Evolutionary conservation across 768 basidiomycete species (phyloP).

Genomic region (Leucosporidium yakuticum): DNA sequence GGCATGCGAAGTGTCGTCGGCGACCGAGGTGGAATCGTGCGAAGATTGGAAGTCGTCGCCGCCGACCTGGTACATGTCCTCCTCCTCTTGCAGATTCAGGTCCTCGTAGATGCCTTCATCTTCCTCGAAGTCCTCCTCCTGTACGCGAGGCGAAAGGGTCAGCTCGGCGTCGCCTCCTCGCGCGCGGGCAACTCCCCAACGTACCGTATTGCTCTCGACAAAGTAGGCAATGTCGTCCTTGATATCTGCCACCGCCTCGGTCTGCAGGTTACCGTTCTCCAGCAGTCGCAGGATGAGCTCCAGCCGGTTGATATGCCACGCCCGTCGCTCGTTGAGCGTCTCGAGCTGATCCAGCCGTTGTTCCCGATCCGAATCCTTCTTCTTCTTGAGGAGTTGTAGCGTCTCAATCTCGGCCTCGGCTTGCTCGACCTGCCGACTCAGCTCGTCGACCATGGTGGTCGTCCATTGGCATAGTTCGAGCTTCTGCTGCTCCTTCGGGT

Average conservation of each 20-base stretch:
- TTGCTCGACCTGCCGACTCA: conserved; percentile 85
- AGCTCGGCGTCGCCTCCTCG: not conserved
- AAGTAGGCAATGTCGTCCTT: conserved; percentile 96
- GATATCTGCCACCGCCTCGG: conserved; percentile 71
- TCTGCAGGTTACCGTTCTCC: conserved; percentile 81
- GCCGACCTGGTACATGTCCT: conserved; percentile 67
- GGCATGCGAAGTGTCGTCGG: conserved; percentile 41
- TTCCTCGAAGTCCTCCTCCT: conserved; percentile 98
- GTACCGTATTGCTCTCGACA: conserved; percentile 86
- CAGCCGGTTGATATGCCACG: conserved; percentile 88
- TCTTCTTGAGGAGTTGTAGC: conserved; percentile 68
- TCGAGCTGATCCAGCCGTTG: conserved; percentile 80
- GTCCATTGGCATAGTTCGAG: conserved; percentile 78
- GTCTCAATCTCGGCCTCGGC: conserved; percentile 92
- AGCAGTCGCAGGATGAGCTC: conserved; percentile 88
- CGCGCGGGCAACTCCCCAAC: conserved; percentile 42
- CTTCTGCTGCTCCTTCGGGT: conserved; percentile 96
- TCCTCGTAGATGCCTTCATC: conserved; percentile 98
- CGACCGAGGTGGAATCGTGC: conserved; percentile 61
- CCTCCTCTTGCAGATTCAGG: conserved; percentile 92
- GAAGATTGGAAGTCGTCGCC: conserved; percentile 64
- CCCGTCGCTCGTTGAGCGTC: conserved; percentile 79
- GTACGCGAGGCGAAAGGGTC: conserved; percentile 8
- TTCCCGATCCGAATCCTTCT: conserved; percentile 48
- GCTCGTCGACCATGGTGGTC: conserved; percentile 78